Conservation (phyloP, 2,329 filamentous ascomycete species). For the Ophiostoma pallidulum region DNA sequence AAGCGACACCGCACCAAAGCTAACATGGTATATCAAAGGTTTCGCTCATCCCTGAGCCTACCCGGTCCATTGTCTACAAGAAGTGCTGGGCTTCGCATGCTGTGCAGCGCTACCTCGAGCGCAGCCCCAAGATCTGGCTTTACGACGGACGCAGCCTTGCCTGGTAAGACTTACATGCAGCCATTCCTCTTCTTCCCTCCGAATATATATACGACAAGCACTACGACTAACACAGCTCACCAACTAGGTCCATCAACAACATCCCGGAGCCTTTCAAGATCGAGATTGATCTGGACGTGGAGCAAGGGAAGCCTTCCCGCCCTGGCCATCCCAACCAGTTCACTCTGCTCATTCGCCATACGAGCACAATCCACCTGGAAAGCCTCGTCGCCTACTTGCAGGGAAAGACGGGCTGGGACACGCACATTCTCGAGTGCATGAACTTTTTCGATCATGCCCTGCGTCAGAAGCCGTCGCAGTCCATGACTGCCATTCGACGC, state of each 20-base stretch:
- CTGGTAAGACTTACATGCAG: constrained; percentile 49
- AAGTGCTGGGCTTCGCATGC: constrained; percentile 64
- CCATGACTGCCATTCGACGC: constrained; percentile 64
- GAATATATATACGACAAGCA: background rate
- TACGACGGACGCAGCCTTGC: constrained; percentile 79
- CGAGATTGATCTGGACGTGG: constrained; percentile 63
- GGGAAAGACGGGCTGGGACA: constrained; percentile 51
- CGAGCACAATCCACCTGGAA: constrained; percentile 59
- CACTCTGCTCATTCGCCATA: constrained; percentile 52
- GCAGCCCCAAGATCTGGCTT: constrained; percentile 48
- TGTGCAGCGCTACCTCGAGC: constrained; percentile 46
- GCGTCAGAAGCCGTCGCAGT: constrained; percentile 63
- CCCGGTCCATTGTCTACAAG: constrained; percentile 57
- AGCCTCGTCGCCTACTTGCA: constrained; percentile 58
- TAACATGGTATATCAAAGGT: constrained; percentile 43
- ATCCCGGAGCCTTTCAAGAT: constrained; percentile 40
- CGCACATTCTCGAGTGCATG: constrained; percentile 65
- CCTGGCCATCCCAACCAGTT: constrained; percentile 38
- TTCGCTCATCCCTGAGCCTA: constrained; percentile 48
- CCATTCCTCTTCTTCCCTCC: constrained; percentile 11
- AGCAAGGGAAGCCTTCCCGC: constrained; percentile 31
- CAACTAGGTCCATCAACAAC: constrained; percentile 28
- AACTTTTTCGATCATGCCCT: constrained; percentile 85
- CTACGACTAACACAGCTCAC: background rate
- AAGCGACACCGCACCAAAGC: background rate